Percentiles rank a stretch among this genome's conserved stretches.
Conservation (phyloP, 1,139 yeast genomes). For the Hemisphaericaspora lyxosophila region DNA sequence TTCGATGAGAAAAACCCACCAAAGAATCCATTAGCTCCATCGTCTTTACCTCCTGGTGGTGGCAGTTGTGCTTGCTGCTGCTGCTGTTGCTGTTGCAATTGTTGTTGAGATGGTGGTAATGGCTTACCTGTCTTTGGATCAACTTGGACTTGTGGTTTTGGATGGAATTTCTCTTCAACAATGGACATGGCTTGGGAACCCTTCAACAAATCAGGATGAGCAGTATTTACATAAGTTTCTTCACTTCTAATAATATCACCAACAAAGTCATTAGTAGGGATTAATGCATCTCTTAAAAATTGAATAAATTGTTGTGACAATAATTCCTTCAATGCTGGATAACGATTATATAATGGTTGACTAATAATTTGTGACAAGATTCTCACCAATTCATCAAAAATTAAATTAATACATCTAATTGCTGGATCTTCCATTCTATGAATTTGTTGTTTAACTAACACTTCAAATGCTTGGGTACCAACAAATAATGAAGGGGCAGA, state of each 20-base stretch:
- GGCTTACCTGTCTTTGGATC: slow-evolving; percentile 95
- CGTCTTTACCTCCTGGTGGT: slow-evolving; percentile 30
- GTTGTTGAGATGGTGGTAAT: slow-evolving; percentile 45
- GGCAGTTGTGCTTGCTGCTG: slow-evolving; percentile 20
- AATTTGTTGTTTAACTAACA: slow-evolving; percentile 92
- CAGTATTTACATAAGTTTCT: slow-evolving; percentile 93
- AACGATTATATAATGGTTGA: slow-evolving; percentile 81
- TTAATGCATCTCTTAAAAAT: slow-evolving; percentile 73
- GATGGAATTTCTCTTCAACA: slow-evolving; percentile 88
- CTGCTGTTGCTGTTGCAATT: slow-evolving; percentile 28
- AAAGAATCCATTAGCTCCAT: slow-evolving; percentile 71
- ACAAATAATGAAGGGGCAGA: slow-evolving; percentile 97
- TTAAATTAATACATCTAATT: slow-evolving; percentile 81
- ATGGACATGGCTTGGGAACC: slow-evolving; percentile 96
- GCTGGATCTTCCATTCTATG: slow-evolving; percentile 94
- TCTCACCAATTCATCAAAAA: slow-evolving; percentile 91
- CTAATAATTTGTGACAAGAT: slow-evolving; percentile 82
- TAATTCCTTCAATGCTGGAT: slow-evolving; percentile 87
- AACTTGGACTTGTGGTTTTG: slow-evolving; percentile 73
- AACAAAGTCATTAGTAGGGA: slow-evolving; percentile 86
- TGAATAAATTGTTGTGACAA: slow-evolving; percentile 77
- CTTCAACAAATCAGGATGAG: slow-evolving; percentile 93
- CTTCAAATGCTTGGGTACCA: slow-evolving; percentile 97
- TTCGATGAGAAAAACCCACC: slow-evolving; percentile 93
- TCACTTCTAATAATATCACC: slow-evolving; percentile 80